These are phyloP conservation scores for Penicillium sp. DNA, from an alignment of 2,329 filamentous ascomycete species.

Conservation along the genomic window DNA sequence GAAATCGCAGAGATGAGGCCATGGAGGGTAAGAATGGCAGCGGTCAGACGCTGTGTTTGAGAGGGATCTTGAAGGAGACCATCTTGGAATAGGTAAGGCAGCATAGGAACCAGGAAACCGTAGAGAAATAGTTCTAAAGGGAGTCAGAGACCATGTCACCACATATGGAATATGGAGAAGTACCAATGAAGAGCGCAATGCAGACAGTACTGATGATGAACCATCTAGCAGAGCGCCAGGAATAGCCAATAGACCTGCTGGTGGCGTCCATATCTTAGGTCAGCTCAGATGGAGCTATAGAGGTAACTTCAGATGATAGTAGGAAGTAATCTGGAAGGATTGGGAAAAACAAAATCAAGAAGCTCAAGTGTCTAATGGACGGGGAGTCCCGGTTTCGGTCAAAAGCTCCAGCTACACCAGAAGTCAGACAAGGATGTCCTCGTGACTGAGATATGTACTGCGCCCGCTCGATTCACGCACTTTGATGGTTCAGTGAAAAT, in stretches of 20 bases:
- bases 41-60: conserved; percentile 27
- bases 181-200: not conserved
- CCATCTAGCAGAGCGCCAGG: not conserved
- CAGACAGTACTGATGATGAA: not conserved
- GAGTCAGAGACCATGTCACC: not conserved
- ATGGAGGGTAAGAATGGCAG: conserved; percentile 26
- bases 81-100: conserved; percentile 33
- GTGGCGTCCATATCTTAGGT: not conserved
- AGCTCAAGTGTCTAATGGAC: not conserved
- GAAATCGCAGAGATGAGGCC: conserved; percentile 24
- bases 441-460: not conserved
- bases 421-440: not conserved
- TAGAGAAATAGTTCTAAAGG: conserved; percentile 34
- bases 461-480: not conserved
- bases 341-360: not conserved
- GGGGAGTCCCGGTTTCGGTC: not conserved
- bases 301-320: not conserved
- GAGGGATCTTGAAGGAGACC: conserved; percentile 26
- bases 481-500: not conserved
- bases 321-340: not conserved
- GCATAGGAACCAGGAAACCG: conserved; percentile 35
- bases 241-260: not conserved
- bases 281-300: no score
- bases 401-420: not conserved
- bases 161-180: not conserved